These are phyloP conservation scores for Saccharum hybrid DNA, from an alignment of 202 grass and related monocot species.

Conservation along the genomic window DNA sequence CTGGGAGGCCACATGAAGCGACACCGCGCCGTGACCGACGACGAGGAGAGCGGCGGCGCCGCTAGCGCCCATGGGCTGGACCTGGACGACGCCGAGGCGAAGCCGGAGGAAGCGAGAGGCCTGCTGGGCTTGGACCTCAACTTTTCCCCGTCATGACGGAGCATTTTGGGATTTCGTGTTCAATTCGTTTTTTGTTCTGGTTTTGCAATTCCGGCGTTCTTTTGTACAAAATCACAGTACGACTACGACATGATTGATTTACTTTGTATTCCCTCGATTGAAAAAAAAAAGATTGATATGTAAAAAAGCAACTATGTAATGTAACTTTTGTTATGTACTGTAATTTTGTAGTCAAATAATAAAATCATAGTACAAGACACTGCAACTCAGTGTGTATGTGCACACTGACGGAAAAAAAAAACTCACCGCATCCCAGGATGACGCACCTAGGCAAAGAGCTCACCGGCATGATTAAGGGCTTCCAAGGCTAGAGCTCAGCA, in stretches of 20 bases:
- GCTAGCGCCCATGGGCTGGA: not conserved
- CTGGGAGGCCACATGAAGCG: constrained; percentile 84
- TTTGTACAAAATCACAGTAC: not conserved
- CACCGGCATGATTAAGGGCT: no score
- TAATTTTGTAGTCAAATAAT: no score
- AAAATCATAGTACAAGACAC: no score
- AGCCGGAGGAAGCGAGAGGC: not conserved
- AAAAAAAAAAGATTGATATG: not conserved
- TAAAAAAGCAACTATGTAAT: not conserved
- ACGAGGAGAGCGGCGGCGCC: not conserved
- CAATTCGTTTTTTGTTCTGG: not conserved
- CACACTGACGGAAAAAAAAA: no score
- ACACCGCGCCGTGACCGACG: constrained; percentile 41
- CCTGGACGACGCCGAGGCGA: not conserved
- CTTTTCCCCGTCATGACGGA: not conserved
- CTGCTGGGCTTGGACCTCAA: constrained; percentile 48
- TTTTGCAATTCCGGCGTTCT: not conserved
- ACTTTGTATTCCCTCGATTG: not conserved
- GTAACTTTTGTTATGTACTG: no score
- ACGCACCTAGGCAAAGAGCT: no score
- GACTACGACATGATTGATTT: not conserved
- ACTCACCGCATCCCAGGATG: no score
- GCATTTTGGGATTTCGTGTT: not conserved
- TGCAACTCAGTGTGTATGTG: no score
- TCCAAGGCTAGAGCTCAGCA: no score